Base-by-base conservation (phyloP, 768 basidiomycete species). In the Kwoniella sp. region DNA sequence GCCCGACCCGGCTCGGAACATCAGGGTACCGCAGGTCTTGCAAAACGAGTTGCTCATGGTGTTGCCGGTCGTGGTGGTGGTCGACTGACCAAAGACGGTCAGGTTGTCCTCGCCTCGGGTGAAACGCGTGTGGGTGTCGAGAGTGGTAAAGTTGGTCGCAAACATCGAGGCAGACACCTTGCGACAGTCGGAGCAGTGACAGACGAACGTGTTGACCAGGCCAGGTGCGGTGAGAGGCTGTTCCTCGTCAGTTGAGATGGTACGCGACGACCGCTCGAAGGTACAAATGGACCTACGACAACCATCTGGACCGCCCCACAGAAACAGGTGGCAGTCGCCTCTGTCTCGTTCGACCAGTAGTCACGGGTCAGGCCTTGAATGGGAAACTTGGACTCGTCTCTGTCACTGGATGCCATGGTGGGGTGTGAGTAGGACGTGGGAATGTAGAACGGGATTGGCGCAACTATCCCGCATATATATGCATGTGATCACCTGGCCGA, bases 131-230 rank as follows among this genome's bases (percentile, higher is more conserved):
- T 64, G 53, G 12, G 47, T 23, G 42, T 61, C 53, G 25, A 41
- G 42, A 29, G 60, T 48, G 20, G 56, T 60, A 39, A 71, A 59
- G 49, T 66, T 66, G 26, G 67, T 57, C 6, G 64, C 61, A 50
- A 63, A 65, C 64, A 66, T 69, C n/a, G 59, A 62, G 17, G 64
- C 57, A 25, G 64, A 57, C 42, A 66, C 31, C 39, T 71, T 71
- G 5, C 65, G 59, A 44, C 69, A 69, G 49, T 71, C 69, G 26
- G 60, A 34, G 46, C 69, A 71, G 48, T 71, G 49, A 48, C 69
- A 71, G 4, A 66, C 22, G 46, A 65, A 64, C 14, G 62, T 53
- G 23, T 47, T 31, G 32, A 62, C 56, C 15, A 69, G 45, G 4
- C 65, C 65, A 28, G 65, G 65, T 5, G 45, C 50, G 43, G 47